Percentiles rank a stretch among this genome's conserved stretches.
These are phyloP conservation scores for Lonicera japonica DNA, from an alignment of 129 eudicot genomes.

Conservation along the genomic window DNA sequence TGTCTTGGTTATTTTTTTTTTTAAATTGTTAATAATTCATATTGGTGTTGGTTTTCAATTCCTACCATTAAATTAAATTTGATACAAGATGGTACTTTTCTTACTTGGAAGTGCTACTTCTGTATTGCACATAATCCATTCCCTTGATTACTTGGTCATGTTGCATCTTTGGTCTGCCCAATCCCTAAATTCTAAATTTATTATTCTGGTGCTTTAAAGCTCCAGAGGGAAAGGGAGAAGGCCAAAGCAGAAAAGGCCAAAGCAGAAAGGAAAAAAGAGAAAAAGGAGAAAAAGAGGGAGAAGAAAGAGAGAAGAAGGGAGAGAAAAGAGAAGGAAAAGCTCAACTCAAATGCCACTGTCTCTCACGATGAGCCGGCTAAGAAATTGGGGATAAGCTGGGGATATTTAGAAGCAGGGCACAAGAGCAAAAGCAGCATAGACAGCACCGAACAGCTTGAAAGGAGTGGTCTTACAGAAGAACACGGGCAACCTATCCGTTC, in stretches of 20 bases:
- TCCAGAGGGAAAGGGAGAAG: slow-evolving; percentile 29
- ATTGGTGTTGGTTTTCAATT: no score
- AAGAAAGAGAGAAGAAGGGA: slow-evolving; percentile 6
- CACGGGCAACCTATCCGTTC: slow-evolving; percentile 23
- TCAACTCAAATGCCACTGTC: neutral
- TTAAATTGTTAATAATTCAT: no score
- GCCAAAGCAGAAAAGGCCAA: slow-evolving; percentile 5
- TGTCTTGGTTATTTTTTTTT: no score
- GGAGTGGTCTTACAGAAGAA: slow-evolving; percentile 48
- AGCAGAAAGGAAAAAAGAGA: slow-evolving; percentile 15
- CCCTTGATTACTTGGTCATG: slow-evolving; percentile 5
- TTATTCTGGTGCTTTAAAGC: slow-evolving; percentile 36
- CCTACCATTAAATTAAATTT: no score
- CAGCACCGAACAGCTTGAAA: slow-evolving; percentile 27
- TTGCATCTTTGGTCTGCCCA: slow-evolving; percentile 17
- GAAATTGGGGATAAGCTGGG: neutral
- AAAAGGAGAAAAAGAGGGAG: slow-evolving; percentile 20
- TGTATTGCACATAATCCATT: neutral
- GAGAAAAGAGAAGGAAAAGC: slow-evolving; percentile 2
- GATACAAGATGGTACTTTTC: no score
- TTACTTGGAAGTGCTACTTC: neutral
- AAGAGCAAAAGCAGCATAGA: slow-evolving; percentile 14
- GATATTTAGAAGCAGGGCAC: neutral
- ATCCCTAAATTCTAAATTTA: slow-evolving; percentile 32
- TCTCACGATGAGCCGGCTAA: neutral